phyloP scores from a whole-genome alignment of 495 filamentous ascomycete species.

The Neurospora sp. region DNA sequence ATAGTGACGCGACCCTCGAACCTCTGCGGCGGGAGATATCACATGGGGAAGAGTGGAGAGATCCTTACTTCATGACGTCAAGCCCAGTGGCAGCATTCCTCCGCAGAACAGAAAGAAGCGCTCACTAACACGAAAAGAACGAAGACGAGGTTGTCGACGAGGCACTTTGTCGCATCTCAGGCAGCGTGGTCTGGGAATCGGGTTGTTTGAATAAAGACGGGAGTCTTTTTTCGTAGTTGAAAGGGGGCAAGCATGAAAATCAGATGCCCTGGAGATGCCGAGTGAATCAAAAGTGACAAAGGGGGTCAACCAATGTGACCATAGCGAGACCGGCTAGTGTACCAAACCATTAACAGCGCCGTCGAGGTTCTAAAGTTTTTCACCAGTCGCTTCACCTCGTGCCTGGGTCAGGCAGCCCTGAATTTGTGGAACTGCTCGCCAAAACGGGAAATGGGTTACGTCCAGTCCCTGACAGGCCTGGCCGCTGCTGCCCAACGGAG shows the following conservation, averaged over 20 bases:
- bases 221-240: neutral
- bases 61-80: constrained; percentile 28
- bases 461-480: neutral
- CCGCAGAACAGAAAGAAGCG: neutral
- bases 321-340: neutral
- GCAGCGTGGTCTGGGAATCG: neutral
- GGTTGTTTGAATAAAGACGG: neutral
- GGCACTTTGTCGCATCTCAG: neutral
- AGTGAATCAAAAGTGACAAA: neutral
- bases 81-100: constrained; percentile 1
- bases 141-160: neutral
- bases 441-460: neutral
- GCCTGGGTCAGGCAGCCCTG: neutral
- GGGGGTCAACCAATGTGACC: neutral
- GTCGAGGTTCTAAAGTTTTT: neutral
- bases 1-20: neutral
- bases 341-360: neutral
- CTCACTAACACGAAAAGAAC: neutral
- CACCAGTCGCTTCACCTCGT: neutral
- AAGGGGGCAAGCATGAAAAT: neutral
- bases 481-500: neutral
- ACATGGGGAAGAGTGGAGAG: neutral
- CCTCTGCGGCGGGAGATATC: neutral
- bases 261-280: neutral
- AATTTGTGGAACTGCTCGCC: neutral